Evolutionary conservation across 2,329 filamentous ascomycete genomes (phyloP).

Genomic region (Orbilia brochopaga): DNA sequence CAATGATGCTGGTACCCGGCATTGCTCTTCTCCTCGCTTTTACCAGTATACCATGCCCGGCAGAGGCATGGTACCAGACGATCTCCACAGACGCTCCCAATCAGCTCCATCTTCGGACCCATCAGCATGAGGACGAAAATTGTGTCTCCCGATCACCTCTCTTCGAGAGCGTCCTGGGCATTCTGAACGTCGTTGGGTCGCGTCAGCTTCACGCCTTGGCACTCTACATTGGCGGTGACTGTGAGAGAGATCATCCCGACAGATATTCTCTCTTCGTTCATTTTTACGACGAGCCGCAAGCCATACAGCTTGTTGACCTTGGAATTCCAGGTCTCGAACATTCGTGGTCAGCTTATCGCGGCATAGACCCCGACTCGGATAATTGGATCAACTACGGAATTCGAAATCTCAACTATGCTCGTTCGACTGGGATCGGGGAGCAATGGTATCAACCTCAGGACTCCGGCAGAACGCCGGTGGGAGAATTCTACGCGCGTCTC

Average conservation of each 20-base stretch:
- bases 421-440: not conserved
- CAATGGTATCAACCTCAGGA: slow-evolving; percentile 12
- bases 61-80: slow-evolving; percentile 24
- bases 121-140: slow-evolving; percentile 2
- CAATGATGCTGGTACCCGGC: not conserved
- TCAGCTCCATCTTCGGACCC: slow-evolving; percentile 3
- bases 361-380: slow-evolving; percentile 15
- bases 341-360: slow-evolving; percentile 23
- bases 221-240: slow-evolving; percentile 13
- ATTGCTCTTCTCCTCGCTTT: slow-evolving; percentile 1
- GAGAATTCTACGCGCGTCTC: slow-evolving; percentile 14
- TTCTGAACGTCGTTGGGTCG: slow-evolving; percentile 22
- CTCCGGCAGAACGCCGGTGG: slow-evolving; percentile 10
- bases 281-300: slow-evolving; percentile 15
- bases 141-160: slow-evolving; percentile 15
- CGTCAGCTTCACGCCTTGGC: slow-evolving; percentile 20
- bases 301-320: slow-evolving; percentile 28
- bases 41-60: not conserved
- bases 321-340: slow-evolving; percentile 26
- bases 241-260: slow-evolving; percentile 14
- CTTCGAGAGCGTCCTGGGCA: slow-evolving; percentile 14
- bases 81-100: slow-evolving; percentile 15
- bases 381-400: slow-evolving; percentile 10
- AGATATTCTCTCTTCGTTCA: slow-evolving; percentile 29
- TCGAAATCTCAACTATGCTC: not conserved